Evolutionary conservation across 2,329 filamentous ascomycete species (phyloP).

Genomic region (Microcyclosporella mali): DNA sequence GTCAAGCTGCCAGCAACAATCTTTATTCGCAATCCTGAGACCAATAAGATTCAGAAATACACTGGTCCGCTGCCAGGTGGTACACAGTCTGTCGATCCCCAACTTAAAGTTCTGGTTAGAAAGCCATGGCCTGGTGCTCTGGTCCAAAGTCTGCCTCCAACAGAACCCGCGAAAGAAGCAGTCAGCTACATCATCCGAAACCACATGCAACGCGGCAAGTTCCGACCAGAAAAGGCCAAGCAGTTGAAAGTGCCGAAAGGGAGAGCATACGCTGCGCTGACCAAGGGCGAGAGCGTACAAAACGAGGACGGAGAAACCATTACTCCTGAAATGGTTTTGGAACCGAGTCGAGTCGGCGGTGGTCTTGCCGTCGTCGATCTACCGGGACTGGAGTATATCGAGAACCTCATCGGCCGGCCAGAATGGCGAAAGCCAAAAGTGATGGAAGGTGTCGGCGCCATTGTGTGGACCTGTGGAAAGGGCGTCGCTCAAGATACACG

Average conservation of each 20-base stretch:
- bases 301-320: slow-evolving; percentile 62
- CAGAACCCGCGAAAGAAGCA: slow-evolving; percentile 59
- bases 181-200: slow-evolving; percentile 83
- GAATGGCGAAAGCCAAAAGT: slow-evolving; percentile 65
- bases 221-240: slow-evolving; percentile 60
- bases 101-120: slow-evolving; percentile 66
- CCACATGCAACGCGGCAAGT: slow-evolving; percentile 72
- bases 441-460: slow-evolving; percentile 59
- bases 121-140: slow-evolving; percentile 71
- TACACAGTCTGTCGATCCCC: slow-evolving; percentile 43
- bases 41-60: slow-evolving; percentile 64
- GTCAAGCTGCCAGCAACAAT: slow-evolving; percentile 63
- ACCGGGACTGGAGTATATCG: slow-evolving; percentile 63
- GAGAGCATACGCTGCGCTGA: slow-evolving; percentile 54
- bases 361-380: slow-evolving; percentile 78
- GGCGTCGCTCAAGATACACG: slow-evolving; percentile 57
- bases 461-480: slow-evolving; percentile 77
- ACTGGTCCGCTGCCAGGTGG: slow-evolving; percentile 58
- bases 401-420: slow-evolving; percentile 59
- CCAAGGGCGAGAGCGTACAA: slow-evolving; percentile 56
- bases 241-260: slow-evolving; percentile 59
- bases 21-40: slow-evolving; percentile 57
- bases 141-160: slow-evolving; percentile 60
- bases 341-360: slow-evolving; percentile 56
- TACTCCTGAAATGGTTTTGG: slow-evolving; percentile 82